Conservation (phyloP, 345 rosid species). For the Erucastrum elatum region DNA sequence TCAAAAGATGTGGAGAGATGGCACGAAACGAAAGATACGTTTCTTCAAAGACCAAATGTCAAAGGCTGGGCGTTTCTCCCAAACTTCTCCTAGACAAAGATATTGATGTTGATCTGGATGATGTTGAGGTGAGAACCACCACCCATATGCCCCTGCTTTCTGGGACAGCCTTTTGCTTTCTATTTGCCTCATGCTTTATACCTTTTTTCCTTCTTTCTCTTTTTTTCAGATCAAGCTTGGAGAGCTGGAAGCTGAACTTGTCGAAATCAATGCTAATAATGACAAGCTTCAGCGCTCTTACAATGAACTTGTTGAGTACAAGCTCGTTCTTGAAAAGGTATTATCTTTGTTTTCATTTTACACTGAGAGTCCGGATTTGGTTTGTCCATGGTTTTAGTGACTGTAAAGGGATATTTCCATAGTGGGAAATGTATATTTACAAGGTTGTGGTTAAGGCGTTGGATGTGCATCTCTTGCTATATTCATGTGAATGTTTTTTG, state of each 20-base stretch:
- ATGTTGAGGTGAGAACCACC: conserved; percentile 72
- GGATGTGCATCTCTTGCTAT: conserved; percentile 5
- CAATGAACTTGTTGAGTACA: background rate
- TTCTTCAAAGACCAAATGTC: conserved; percentile 85
- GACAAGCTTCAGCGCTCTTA: conserved; percentile 75
- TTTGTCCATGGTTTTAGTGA: background rate
- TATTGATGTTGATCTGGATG: conserved; percentile 77
- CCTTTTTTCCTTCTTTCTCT: conserved; percentile 28
- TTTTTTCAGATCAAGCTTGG: conserved; percentile 67
- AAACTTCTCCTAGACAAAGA: conserved; percentile 46
- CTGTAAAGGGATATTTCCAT: background rate
- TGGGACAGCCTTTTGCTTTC: background rate
- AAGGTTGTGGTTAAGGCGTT: background rate
- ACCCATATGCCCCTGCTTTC: background rate
- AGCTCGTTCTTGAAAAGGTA: too few species aligned
- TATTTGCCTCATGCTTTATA: conserved; percentile 12
- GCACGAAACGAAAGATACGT: conserved; percentile 83
- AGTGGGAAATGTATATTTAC: background rate
- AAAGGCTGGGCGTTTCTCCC: conserved; percentile 73
- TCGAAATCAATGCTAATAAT: conserved; percentile 87
- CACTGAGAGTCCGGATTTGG: background rate
- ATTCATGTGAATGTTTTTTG: conserved; percentile 39
- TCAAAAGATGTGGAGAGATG: conserved; percentile 94
- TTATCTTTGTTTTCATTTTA: too few species aligned
- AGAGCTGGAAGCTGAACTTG: conserved; percentile 83